Base-by-base conservation (phyloP, 441 rosid genomes). In the Erysimum pusillum region DNA sequence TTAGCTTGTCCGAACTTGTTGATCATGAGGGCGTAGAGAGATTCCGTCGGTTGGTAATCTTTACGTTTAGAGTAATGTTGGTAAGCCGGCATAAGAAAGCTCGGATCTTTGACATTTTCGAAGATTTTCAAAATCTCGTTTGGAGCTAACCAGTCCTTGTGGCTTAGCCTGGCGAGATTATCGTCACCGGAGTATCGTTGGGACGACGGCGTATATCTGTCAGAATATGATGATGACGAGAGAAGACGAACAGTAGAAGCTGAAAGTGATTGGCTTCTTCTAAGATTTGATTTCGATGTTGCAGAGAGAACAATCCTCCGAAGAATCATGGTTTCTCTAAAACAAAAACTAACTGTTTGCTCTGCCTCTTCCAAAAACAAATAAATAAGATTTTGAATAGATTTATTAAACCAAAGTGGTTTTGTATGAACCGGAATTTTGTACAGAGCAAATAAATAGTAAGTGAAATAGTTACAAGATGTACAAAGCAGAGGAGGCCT, bases 71-170 rank as follows among this genome's bases (percentile, higher is more conserved):
- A 80, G 84, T 92, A 94, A 18, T 84, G 91, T 4, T 81, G 56
- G 63, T 90, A 88, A 17, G 86, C 81, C 0, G 87, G 76, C 22
- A 87, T 31, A 1, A 88, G 72, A 4, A 88, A 85, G 63, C 63
- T 68, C 6, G 92, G 91, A 67, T 90, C 88, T 63, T 71, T 74
- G 15, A 94, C 84, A 41, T 71, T 73, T 6, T 81, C 80, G 76
- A 93, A 85, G 71, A 93, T 84, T 68, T 77, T 88, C 34, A 91
- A 44, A 59, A 87, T 84, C 22, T 94, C 89, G 54, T 75, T 82
- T 0, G 96, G 88, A 10, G 97, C 88, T 17, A 94, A 60, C 94
- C 98, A 90, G 87, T 94, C 95, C 56, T 83, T 94, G 86, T 84
- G 89, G 73, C 66, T 87, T 64, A 91, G 88, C 58, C 75, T 85